Base-by-base conservation (phyloP, 1,284 basidiomycete species). In the Grifola frondosa region DNA sequence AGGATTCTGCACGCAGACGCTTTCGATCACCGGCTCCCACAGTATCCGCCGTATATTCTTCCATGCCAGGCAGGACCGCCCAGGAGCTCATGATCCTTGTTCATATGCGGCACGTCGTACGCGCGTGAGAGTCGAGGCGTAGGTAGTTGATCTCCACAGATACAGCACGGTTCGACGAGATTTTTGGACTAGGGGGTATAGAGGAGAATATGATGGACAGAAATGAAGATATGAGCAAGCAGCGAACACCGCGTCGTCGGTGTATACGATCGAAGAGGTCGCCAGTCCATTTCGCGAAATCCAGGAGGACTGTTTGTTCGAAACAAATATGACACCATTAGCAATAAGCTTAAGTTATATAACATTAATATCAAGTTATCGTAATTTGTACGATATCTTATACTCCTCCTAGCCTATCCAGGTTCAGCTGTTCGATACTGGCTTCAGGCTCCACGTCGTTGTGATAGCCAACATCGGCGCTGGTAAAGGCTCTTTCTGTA, bases 161-260 rank as follows among this genome's bases (percentile, higher is more conserved):
- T 84, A 68, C 72, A 57, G 61, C 62, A 79, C 71, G 70, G 77
- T 84, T 81, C 65, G 59, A 44, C 49, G 60, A 68, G 68, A 60
- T 80, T 77, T 62, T 74, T 80, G 69, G 66, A 75, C 68, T 35
- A 19, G 31, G 6, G 44, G 29, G 32, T 33, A 42, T 24, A 36
- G 24, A 25, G 28, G 19, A 8, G 8, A 25, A 24, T 16, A 20
- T 6, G 13, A 24, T 31, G 28, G 22, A 19, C 21, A 47, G 33
- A 13, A n/a, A 6, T 10, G 34, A 16, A 15, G 37, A 28, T 20
- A 23, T 20, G 22, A 33, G 32, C 30, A 22, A 22, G 22, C 21
- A 36, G 40, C 50, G 21, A 36, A 36, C 19, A 22, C 25, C 35
- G 30, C 36, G 46, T 57, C 44, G 51, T 57, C 45, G 48, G 31